Evolutionary conservation across 441 rosid genomes (phyloP), one percentile per base, ranked within the genome.

Genomic region (Eutrema salsugineum): DNA sequence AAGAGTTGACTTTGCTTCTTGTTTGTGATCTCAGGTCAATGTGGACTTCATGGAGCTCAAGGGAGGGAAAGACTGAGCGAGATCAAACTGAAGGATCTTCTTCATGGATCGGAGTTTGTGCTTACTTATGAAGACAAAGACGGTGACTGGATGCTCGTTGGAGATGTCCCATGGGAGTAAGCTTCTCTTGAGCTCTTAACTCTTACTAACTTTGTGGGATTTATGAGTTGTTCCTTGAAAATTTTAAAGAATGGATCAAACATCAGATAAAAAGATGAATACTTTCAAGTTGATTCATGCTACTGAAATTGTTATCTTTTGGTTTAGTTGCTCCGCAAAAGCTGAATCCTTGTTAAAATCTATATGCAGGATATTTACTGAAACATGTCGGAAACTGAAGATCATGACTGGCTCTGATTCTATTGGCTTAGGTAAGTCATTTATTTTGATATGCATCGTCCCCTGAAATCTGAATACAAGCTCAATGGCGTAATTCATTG

Each of bases 401-500:
- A 93, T 93, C 73, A 93, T 93, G 97, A 93, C 88, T 80, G 85
- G 98, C 22, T 82, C 92, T 50, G 97, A 93, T 84, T 91, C 97
- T 19, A 93, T 90, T 74, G 98, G 98, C 16, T 88, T 93, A 71
- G 98, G 98, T 90, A 42, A 8, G 83, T 66, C 43, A 6, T 72
- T 77, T 53, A 10, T 47, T 49, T 56, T 69, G 62, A 27, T 8
- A 6, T 39, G 8, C 44, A 38, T 36, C 9, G 19, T 57, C 39
- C 3, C n/a, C 15, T 22, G 8, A 32, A 8, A 42, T 51, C 20
- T 40, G 46, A 50, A 24, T 36, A 9, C 78, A 32, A 61, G 50
- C 67, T 15, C 51, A 48, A 32, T 48, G 28, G 39, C 43, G 8
- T 19, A 36, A 14, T 30, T 33, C 39, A 32, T 33, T 61, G 64